Conservation (phyloP, 345 rosid genomes). For the Anastatica hierochuntica region DNA sequence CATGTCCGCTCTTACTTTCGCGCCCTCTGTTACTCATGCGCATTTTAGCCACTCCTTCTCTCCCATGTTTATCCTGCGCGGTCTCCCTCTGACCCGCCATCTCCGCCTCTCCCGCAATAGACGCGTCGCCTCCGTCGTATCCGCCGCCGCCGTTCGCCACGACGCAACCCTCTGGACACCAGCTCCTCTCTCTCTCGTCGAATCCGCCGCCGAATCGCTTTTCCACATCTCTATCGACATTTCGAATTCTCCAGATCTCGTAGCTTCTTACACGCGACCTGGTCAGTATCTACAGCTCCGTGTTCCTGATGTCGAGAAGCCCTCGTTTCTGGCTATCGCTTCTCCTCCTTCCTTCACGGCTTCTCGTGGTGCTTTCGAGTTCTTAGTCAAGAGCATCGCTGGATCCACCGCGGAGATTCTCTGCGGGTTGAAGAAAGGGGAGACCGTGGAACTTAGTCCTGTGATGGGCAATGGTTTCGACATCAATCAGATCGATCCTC, state of each 20-base stretch:
- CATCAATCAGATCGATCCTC: constrained; percentile 56
- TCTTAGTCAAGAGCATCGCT: constrained; percentile 70
- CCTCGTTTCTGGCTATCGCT: constrained; percentile 76
- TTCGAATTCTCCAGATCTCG: constrained; percentile 67
- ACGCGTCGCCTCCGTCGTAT: constrained; percentile 34
- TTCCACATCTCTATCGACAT: constrained; percentile 76
- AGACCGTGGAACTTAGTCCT: constrained; percentile 68
- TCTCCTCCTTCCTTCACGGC: constrained; percentile 65
- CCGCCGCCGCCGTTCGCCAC: constrained; percentile 61
- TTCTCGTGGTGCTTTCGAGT: constrained; percentile 57
- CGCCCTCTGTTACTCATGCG: constrained; percentile 37
- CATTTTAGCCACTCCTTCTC: constrained; percentile 31
- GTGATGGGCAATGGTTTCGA: constrained; percentile 77
- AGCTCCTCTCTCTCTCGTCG: constrained; percentile 49
- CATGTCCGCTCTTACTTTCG: constrained; percentile 34
- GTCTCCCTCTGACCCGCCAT: constrained; percentile 27
- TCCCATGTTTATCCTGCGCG: constrained; percentile 70
- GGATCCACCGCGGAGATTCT: constrained; percentile 91
- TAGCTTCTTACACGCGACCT: constrained; percentile 43
- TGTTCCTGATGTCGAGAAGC: constrained; percentile 50
- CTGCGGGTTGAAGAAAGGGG: constrained; percentile 70
- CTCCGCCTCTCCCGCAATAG: constrained; percentile 23
- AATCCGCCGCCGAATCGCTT: constrained; percentile 70
- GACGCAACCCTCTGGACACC: constrained; percentile 70
- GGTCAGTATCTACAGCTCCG: constrained; percentile 96